Evolutionary conservation across 1,139 yeast species (phyloP), one percentile per base, ranked within the genome.

Genomic region (Saccharomycopsis hybrid): DNA sequence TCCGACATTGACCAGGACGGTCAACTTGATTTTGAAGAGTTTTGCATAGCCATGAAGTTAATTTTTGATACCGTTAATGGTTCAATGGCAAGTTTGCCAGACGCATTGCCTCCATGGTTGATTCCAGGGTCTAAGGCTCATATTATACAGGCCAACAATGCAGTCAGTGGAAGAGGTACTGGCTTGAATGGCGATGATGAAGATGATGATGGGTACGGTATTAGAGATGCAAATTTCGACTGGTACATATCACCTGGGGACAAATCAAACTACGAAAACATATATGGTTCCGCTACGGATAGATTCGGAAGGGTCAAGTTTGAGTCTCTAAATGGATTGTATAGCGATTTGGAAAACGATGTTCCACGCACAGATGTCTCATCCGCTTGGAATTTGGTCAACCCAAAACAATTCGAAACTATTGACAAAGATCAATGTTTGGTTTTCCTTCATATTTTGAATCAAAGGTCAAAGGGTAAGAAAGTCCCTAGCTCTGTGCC

Each of bases 231-330:
- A 51, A 64, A 85, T 60, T 86, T 92, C 62, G 96, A 90, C 62
- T 92, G 98, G 98, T 92, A 92, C 68, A 89, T 92, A 56, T 82
- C 96, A 3, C 97, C 97, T 24, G 75, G 82, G 5, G 97, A 92
- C 61, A 80, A 82, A 60, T 62, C 79, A 2, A 77, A 85, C 8
- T 94, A 92, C 66, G 94, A 87, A 60, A 73, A 85, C 31, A 80
- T 92, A 44, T 86, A 89, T 63, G 73, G 81, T 47, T 74, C 86
- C 38, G 82, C 87, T 52, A 70, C 86, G 48, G 97, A 92, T 67
- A 71, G 74, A 44, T 83, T 78, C 58, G 97, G 97, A n/a, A 73
- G 95, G 57, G 82, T 89, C 41, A 73, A 81, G 43, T 90, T 85
- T 63, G 83, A 83, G 46, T 73, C 92, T 1, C 72, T 92, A 52